Percentiles rank a stretch among this genome's conserved stretches.
These are phyloP conservation scores for Pythium sukuiense DNA, from an alignment of 352 stramenopile species.

Conservation along the genomic window DNA sequence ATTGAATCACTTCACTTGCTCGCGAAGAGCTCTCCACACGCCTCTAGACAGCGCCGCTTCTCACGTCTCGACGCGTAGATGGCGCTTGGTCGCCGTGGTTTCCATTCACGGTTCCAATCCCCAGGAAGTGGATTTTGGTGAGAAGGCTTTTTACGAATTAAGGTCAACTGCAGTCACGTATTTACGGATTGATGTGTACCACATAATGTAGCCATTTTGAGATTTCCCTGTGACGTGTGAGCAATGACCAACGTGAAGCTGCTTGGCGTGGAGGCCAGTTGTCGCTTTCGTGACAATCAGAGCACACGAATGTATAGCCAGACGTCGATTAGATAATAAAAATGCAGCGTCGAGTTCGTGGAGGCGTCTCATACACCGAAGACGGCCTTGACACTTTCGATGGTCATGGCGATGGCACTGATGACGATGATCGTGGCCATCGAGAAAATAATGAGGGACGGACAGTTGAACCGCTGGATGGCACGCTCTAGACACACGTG, in stretches of 20 bases:
- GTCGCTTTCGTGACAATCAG: too few species aligned
- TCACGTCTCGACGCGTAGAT: background rate
- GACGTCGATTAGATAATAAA: too few species aligned
- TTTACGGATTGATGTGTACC: constrained; percentile 16
- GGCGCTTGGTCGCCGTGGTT: background rate
- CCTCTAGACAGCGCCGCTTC: background rate
- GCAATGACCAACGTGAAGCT: too few species aligned
- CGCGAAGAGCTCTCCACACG: background rate
- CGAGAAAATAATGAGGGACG: constrained; percentile 69
- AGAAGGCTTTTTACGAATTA: background rate
- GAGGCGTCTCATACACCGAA: constrained; percentile 8
- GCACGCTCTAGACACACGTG: constrained; percentile 52
- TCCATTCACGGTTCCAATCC: constrained; percentile 8
- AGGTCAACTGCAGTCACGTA: constrained; percentile 12
- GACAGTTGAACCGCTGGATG: constrained; percentile 58
- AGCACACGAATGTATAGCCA: too few species aligned
- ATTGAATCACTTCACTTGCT: constrained; percentile 10
- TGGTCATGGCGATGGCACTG: constrained; percentile 61
- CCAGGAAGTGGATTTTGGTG: constrained; percentile 6
- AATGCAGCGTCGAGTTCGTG: background rate
- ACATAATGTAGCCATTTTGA: constrained; percentile 22
- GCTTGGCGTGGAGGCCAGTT: too few species aligned
- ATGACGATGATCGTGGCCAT: constrained; percentile 68
- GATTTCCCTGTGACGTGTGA: background rate
- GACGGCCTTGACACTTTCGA: constrained; percentile 44